Evolutionary conservation across 179 eudicot species (phyloP).

Genomic region (Carnegiea gigantea): DNA sequence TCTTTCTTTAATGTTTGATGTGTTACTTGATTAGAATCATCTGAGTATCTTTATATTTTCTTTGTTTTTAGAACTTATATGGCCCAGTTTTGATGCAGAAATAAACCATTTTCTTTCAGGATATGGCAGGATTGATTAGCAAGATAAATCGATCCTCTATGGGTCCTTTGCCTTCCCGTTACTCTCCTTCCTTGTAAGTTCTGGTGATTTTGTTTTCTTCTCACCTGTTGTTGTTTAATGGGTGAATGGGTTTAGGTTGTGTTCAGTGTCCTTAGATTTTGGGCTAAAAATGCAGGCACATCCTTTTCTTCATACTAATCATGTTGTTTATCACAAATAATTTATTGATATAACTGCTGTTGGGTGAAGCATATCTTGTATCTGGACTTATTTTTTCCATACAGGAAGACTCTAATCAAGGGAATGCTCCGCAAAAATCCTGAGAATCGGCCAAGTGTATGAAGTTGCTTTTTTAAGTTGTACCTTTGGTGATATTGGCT

Average conservation of each 20-base stretch:
- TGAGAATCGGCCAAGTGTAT: conserved; percentile 89
- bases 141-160: not conserved
- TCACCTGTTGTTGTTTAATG: not conserved
- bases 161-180: not conserved
- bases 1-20: not conserved
- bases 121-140: not conserved
- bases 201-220: not conserved
- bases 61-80: too few relatives aligned
- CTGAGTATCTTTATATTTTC: too few relatives aligned
- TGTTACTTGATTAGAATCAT: not conserved
- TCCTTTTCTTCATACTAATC: too few relatives aligned
- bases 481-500: not conserved
- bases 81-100: not conserved
- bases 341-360: too few relatives aligned
- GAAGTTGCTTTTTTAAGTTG: conserved; percentile 15
- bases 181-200: not conserved
- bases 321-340: too few relatives aligned
- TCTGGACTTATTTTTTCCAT: not conserved
- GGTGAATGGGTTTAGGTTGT: too few relatives aligned
- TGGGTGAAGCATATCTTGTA: too few relatives aligned
- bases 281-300: too few relatives aligned
- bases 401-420: conserved; percentile 78
- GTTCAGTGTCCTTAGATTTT: too few relatives aligned
- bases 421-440: conserved; percentile 97
- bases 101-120: not conserved